A percentile compares a stretch with the other conserved stretches of the same genome.
Evolutionary conservation across 129 eudicot species (phyloP).

Genomic region (Oenanthe sinensis): DNA sequence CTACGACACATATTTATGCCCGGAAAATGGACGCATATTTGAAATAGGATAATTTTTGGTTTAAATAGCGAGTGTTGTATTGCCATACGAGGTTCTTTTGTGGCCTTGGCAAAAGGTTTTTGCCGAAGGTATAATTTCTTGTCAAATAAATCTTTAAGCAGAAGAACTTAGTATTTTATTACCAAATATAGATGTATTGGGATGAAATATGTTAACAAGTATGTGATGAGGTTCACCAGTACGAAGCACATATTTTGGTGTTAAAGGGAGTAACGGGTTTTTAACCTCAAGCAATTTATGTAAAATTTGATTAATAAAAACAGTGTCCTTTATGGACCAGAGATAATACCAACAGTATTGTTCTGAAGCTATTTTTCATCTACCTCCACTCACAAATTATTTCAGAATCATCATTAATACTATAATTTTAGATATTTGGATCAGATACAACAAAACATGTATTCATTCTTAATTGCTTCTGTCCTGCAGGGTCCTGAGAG

Average conservation of each 20-base stretch:
- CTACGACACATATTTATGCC: not conserved
- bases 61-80: not conserved
- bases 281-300: not conserved
- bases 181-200: not conserved
- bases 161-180: not conserved
- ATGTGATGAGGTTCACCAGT: not conserved
- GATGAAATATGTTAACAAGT: not conserved
- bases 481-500: conserved; percentile 64
- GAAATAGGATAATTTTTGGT: not conserved
- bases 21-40: not conserved
- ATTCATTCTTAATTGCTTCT: not conserved
- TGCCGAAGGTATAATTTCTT: not conserved
- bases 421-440: no score
- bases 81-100: not conserved
- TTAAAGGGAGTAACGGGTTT: not conserved
- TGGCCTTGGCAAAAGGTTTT: not conserved
- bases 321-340: not conserved
- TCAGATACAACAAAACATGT: not conserved
- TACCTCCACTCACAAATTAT: not conserved
- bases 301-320: not conserved
- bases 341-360: not conserved
- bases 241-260: not conserved
- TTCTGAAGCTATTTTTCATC: not conserved
- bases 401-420: not conserved
- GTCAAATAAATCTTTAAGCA: not conserved